Base-by-base conservation (phyloP, 768 basidiomycete genomes). In the Serendipita vermifera region DNA sequence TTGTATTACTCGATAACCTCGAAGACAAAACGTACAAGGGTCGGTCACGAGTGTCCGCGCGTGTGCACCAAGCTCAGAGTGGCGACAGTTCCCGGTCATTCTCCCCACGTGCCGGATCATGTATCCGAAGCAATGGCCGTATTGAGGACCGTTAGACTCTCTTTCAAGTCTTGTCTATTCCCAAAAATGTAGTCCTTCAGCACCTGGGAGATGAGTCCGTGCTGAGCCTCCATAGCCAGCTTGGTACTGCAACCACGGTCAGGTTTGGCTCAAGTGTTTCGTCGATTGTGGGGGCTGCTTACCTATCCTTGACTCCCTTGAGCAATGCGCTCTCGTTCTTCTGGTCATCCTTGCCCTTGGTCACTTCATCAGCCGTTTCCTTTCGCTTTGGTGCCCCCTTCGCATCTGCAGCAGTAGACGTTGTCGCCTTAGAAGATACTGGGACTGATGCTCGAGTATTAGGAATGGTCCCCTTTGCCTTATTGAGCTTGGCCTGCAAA, bases 301-400 rank as follows among this genome's bases (percentile, higher is more conserved):
- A 87, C 90, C 89, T 84, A 66, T 99, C 94, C 67, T 82, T 85
- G 26, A 93, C 87, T n/a, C 83, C 83, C 74, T 92, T 93, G 15
- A 78, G 77, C 24, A 98, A 73, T 56, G 83, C 91, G 55, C 92
- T 89, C 61, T 92, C 89, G 62, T 85, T 90, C 73, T 88, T 86
- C 75, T 83, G 81, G 55, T 82, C 82, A 20, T 82, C 78, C 61
- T 73, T 71, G 65, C 71, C 58, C 17, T 55, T 54, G 14, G 58
- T 36, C 2, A 46, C 39, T 3, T 55, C 58, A 20, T 51, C 58
- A n/a, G 59, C 56, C 53, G 63, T 64, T 6, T 51, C 64, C 55
- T 78, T 77, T 57, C 77, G 77, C 74, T 77, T 68, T 69, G 69
- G 31, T 17, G 59, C 32, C 38, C 41, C 29, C 53, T 57, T 58